Percentiles rank a stretch among this genome's conserved stretches.
Conservation (phyloP, 805 yeast species). For the Saccharomyces eubayanus region DNA sequence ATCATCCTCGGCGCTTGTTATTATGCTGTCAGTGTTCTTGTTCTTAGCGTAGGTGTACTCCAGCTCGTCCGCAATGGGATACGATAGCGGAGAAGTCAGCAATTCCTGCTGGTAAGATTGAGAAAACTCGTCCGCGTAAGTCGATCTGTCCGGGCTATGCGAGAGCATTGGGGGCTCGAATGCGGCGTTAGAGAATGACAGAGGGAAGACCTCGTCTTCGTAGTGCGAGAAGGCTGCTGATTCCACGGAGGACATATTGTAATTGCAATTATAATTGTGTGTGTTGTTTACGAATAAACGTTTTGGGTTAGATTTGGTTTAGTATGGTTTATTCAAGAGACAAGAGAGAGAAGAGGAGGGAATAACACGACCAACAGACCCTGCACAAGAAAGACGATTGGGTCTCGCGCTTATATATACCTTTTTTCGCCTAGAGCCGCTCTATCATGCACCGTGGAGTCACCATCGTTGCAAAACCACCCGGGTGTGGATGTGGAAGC, state of each 20-base stretch:
- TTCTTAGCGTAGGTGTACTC: not conserved
- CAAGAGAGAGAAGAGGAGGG: not conserved
- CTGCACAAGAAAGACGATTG: not conserved
- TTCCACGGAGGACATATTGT: slow-evolving; percentile 1
- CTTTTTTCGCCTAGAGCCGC: not conserved
- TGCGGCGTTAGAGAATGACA: slow-evolving; percentile 4
- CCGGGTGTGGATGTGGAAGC: not conserved
- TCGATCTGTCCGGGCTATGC: slow-evolving; percentile 2
- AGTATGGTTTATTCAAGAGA: not conserved
- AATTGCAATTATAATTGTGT: not conserved
- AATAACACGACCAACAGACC: not conserved
- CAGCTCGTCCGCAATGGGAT: not conserved
- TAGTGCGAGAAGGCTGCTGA: not conserved
- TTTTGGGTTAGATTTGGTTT: not conserved
- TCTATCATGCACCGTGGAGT: not conserved
- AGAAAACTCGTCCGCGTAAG: not conserved
- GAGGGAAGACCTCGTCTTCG: slow-evolving; percentile 9
- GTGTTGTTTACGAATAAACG: not conserved
- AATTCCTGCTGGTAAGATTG: slow-evolving; percentile 5
- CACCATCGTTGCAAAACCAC: not conserved
- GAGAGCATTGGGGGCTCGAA: slow-evolving; percentile 5
- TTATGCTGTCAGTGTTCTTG: not conserved
- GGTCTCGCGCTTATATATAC: not conserved
- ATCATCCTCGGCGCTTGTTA: slow-evolving; percentile 1
- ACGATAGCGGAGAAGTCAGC: slow-evolving; percentile 3